Evolutionary conservation across 352 stramenopile species (phyloP), one percentile per base, ranked within the genome.

Genomic region (Globisporangium orthogonon): DNA sequence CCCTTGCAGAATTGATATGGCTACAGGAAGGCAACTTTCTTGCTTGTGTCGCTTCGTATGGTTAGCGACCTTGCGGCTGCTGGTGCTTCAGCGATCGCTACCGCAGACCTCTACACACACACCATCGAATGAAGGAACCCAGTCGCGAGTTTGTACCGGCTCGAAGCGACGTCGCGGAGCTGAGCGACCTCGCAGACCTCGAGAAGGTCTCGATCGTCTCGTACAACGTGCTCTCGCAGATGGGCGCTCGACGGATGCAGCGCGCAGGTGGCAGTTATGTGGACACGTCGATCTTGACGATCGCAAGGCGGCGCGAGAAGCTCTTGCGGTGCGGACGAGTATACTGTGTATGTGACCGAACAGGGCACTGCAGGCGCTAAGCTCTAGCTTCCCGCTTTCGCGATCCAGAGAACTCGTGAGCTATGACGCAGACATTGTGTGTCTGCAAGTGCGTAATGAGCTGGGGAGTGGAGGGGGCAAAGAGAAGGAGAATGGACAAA

Each of bases 141-240:
- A 37, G 13, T 58, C 69, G 76, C 33, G 73, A 67, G 33, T 83
- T 87, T 46, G 65, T 84, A n/a, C 63, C 74, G n/a, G 70, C 76
- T 5, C 66, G 58, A 23, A 37, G 60, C 15, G 66, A 85, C 54
- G 50, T 86, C n/a, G 66, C 60, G 7, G 56, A 75, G 41, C 64
- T 89, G 44, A 65, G 58, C 1, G 66, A 63, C 35, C 61, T 87
- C 5, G 75, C 67, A 0, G 73, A 76, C 35, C 54, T 80, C 10
- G 75, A 87, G 46, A 88, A 86, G 50, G 58, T 94, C 13, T 78
- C 71, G 3, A 69, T 96, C 31, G 54, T 89, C 37, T 87, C 67
- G 39, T 93, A 95, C 66, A 96, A 95, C 58, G 66, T 95, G 23
- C 70, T 96, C 37, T 88, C 83, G 33, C 81, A 94, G 65, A 81